Base-by-base conservation (phyloP, 2,329 filamentous ascomycete genomes). In the Aspergillus ochraceoroseus region DNA sequence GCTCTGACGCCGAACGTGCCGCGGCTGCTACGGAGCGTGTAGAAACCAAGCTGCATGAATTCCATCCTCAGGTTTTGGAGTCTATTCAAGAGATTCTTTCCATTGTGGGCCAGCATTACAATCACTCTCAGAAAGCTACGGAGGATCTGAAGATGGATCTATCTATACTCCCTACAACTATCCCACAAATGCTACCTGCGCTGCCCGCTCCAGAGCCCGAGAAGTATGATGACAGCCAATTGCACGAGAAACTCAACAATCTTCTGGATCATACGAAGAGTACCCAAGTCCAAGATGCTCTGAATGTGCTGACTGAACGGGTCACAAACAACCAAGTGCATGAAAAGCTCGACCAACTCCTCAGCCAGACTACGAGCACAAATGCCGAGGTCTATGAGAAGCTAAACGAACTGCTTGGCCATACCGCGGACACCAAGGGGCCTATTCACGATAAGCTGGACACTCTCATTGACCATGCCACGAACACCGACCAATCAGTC, bases 11-110 rank as follows among this genome's bases (percentile, higher is more conserved):
- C 38, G 78, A 83, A 53, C 83, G 87, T 57, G 80, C 86, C 7
- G 71, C 88, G 25, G 76, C 76, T 41, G 79, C 79, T 5, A 80
- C 95, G 11, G 82, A 85, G 51, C 80, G 79, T 15, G 71, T 96
- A 1, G 85, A 94, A 57, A 83, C 76, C 44, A 81, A 92, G 43
- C 76, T 94, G 19, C 77, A 77, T 6, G 88, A 95, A 61, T 83
- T 84, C 50, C 84, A 95, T 53, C 92, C 92, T 1, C 85, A 94
- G 66, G 85, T 96, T 51, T 76, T 95, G 42, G 82, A 90, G 38
- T 79, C 85, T 0, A 79, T 98, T 50, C 84, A 87, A 54, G 86
- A 95, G 55, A 80, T 96, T n/a, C 74, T 94, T 26, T 72, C 80
- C 5, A 74, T 94, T 15, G 85, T 95, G 39, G 83, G 80, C 15